Evolutionary conservation across 768 basidiomycete species (phyloP), one percentile per base, ranked within the genome.

Genomic region (Leccinum incarnatum): DNA sequence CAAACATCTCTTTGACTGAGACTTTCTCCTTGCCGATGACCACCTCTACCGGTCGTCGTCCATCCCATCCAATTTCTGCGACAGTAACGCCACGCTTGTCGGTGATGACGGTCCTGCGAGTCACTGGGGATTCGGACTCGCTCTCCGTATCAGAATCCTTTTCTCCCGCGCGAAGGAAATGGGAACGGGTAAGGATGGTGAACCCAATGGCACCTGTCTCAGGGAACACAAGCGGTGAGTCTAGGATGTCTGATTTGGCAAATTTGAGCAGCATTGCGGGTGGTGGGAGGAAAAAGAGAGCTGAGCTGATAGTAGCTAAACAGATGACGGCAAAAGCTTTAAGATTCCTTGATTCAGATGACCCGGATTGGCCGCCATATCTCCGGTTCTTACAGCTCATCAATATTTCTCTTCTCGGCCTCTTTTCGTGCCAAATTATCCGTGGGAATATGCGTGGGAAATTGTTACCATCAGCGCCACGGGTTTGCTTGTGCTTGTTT

Each of bases 261-360:
- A 85, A 85, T 76, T 79, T 84, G 69, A 85, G 77, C 32, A 86
- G 69, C 84, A 84, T 86, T 47, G 57, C 57, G 42, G 62, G 59
- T 29, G 8, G 53, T 40, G 45, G 37, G 50, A 54, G 53, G 34
- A n/a, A 27, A 27, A 40, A 19, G 37, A 50, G 21, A 53, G 27
- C 23, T 4, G 36, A 42, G 42, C 47, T 48, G 47, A 48, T 27
- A 51, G 29, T 27, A 51, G 29, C 53, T n/a, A 27, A 3, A 42
- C 32, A 17, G 42, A 45, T 30, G 30, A 30, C 50, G 50, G 50
- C 50, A 30, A 12, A 29, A 5, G 15, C 50, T 51, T 32, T 51
- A 32, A 51, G 50, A 32, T 51, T 21, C 50, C 30, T 21, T 49
- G 47, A 32, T 32, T 32, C 30, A 32, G 30, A 48, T 27, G 25